Base-by-base conservation (phyloP, 495 filamentous ascomycete species). In the Hypoxylon subgilvum region DNA sequence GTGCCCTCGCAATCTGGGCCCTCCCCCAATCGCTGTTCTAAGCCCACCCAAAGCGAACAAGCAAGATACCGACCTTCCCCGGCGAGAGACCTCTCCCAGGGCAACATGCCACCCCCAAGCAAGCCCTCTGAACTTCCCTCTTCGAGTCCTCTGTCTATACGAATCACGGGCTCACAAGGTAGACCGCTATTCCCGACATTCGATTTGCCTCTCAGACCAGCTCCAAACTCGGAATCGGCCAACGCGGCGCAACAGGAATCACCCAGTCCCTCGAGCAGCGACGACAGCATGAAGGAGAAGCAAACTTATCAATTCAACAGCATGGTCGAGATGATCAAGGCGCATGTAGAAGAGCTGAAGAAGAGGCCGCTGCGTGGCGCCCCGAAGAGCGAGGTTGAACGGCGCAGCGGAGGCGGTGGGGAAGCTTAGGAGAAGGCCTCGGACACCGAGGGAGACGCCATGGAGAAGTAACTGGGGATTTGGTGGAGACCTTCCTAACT, bases 261-360 rank as follows among this genome's bases (percentile, higher is more conserved):
- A 32, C 10, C 9, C 19, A 16, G 6, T 18, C n/a, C 8, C 2
- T 13, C 1, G 6, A 19, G 18, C 10, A 1, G 5, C 14, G n/a
- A 21, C 21, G 21, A 4, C n/a, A 27, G 13, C 3, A 13, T 17
- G 9, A 32, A 21, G 3, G 21, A 17, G 1, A 47, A 56, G 28
- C 19, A 9, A 25, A 6, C 0, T 17, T 41, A 31, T 6, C 18
- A 28, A 6, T 57, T 34, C 38, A 18, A 50, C 8, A 44, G 38
- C 19, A 36, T 57, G 38, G 38, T 30, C 3, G 28, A 34, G 19
- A 50, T 57, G 44, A 43, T 57, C 16, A 4, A 34, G 0, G 18
- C 27, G 1, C 45, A 57, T 17, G 12, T 30, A 2, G 45, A 43
- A 21, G 53, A 57, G 30, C 16, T 57, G 36, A 50, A 43, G 38